Conservation (phyloP, 306 rosid species). For the peach (Prunus persica) region DNA sequence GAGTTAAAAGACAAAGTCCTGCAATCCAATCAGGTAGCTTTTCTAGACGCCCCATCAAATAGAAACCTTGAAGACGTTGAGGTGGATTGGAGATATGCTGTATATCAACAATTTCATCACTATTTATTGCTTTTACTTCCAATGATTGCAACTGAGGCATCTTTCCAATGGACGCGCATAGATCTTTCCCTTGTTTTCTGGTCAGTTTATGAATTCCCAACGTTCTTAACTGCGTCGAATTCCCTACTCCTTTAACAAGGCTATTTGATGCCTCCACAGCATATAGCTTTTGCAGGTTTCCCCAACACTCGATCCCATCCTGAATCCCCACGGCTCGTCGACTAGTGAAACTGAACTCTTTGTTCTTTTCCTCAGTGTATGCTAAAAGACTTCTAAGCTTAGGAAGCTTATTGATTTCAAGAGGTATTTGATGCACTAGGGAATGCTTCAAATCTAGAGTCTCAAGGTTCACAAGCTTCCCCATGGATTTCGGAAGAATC, state of each 20-base stretch:
- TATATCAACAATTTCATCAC: not conserved
- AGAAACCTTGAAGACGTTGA: not conserved
- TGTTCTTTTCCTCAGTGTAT: not conserved
- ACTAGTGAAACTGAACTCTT: not conserved
- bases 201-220: too few species aligned
- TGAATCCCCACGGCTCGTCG: not conserved
- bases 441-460: constrained; percentile 15
- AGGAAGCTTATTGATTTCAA: not conserved
- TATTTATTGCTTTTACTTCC: not conserved
- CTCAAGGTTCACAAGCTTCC: constrained; percentile 16
- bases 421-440: not conserved
- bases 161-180: constrained; percentile 15
- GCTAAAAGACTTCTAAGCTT: constrained; percentile 6
- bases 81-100: not conserved
- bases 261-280: not conserved
- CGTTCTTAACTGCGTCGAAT: not conserved
- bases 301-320: not conserved
- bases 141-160: constrained; percentile 26
- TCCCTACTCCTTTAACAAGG: not conserved
- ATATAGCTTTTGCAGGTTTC: not conserved
- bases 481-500: constrained; percentile 19
- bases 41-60: not conserved
- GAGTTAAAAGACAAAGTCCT: not conserved
- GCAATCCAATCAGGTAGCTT: not conserved
- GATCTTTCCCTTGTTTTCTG: constrained; percentile 5